phyloP scores from a whole-genome alignment of 768 basidiomycete genomes.

The Suillus discolor region DNA sequence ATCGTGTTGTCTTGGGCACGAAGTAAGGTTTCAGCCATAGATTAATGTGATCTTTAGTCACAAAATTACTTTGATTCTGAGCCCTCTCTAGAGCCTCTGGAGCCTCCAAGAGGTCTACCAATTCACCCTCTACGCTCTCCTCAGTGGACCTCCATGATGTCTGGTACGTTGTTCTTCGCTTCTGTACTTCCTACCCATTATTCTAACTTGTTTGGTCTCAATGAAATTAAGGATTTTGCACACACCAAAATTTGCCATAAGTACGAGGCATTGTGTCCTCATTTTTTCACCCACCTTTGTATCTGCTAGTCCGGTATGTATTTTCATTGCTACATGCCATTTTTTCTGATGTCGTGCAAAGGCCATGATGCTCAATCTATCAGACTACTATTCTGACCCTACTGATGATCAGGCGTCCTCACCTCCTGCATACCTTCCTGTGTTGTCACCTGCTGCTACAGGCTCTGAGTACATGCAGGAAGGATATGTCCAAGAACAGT shows the following conservation, averaged over 20 bases:
- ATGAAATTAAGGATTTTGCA: background rate
- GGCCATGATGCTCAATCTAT: background rate
- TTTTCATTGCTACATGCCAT: background rate
- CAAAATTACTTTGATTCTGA: background rate
- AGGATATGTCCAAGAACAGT: background rate
- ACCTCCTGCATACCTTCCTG: background rate
- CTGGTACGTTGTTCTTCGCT: no score
- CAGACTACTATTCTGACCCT: background rate
- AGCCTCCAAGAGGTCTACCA: background rate
- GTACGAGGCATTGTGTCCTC: background rate
- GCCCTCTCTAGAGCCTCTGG: background rate
- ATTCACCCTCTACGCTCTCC: background rate
- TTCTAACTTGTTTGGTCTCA: background rate
- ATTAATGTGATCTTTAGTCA: no score
- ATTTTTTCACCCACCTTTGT: background rate
- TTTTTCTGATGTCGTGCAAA: background rate
- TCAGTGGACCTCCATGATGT: background rate
- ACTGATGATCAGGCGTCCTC: background rate
- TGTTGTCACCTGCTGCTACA: background rate
- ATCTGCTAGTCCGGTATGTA: background rate
- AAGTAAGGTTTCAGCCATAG: background rate
- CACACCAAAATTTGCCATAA: background rate
- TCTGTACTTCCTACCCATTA: no score
- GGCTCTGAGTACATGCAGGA: background rate
- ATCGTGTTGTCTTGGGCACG: background rate